These are phyloP conservation scores for Salix udensis DNA, from an alignment of 345 rosid species.

Conservation along the genomic window DNA sequence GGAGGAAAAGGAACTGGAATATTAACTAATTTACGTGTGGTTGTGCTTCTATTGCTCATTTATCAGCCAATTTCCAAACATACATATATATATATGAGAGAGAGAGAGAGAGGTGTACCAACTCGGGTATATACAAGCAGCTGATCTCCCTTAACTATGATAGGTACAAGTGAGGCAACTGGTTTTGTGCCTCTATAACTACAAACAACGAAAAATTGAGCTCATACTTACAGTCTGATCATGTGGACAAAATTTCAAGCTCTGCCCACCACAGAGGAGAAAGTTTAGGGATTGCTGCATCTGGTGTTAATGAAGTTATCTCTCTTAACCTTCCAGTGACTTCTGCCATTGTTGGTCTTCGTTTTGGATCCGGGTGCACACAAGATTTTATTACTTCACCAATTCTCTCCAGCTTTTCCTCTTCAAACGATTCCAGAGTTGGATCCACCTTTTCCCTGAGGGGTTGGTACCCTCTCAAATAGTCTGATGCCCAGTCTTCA, in stretches of 20 bases:
- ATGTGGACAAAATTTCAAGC: slow-evolving; percentile 50
- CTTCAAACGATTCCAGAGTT: slow-evolving; percentile 50
- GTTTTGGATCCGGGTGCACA: slow-evolving; percentile 48
- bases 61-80: slow-evolving; percentile 2
- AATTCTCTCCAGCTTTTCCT: slow-evolving; percentile 48
- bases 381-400: slow-evolving; percentile 60
- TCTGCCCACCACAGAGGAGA: slow-evolving; percentile 99
- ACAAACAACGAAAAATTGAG: neutral
- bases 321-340: slow-evolving; percentile 54
- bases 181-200: neutral
- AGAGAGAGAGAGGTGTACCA: neutral
- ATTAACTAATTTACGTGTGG: neutral
- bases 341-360: slow-evolving; percentile 57
- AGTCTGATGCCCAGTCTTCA: slow-evolving; percentile 52
- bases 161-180: neutral
- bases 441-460: slow-evolving; percentile 60
- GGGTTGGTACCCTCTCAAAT: slow-evolving; percentile 38
- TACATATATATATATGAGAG: neutral
- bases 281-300: slow-evolving; percentile 61
- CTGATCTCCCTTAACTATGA: neutral
- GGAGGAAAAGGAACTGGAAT: neutral
- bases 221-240: slow-evolving; percentile 9
- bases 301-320: slow-evolving; percentile 66
- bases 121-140: slow-evolving; percentile 15
- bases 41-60: neutral